Conservation (phyloP, 129 eudicot genomes). For the Silybum marianum region DNA sequence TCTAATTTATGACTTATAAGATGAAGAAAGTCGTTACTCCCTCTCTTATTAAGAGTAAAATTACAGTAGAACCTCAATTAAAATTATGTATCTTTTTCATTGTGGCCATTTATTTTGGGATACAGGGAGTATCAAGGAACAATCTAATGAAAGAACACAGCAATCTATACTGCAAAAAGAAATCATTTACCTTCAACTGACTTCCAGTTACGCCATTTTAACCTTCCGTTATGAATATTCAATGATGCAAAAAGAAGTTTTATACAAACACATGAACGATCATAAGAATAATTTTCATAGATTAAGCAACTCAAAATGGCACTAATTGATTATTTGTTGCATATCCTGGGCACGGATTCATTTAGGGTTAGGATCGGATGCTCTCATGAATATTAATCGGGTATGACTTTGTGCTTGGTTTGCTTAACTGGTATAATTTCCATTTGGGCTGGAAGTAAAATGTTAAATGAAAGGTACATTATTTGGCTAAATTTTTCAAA, state of each 20-base stretch:
- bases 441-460: neutral
- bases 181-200: slow-evolving; percentile 4
- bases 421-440: neutral
- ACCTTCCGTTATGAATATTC: neutral
- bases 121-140: neutral
- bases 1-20: neutral
- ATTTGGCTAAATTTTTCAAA: neutral
- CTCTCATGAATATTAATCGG: neutral
- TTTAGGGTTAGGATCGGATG: neutral
- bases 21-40: neutral
- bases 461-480: neutral
- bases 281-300: neutral
- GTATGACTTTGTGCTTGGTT: neutral
- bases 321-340: neutral
- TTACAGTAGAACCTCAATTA: no score
- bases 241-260: neutral
- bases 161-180: neutral
- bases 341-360: neutral
- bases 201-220: neutral
- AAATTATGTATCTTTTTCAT: neutral
- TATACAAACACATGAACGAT: neutral
- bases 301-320: neutral
- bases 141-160: neutral
- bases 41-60: neutral
- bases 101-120: neutral